Conservation (phyloP, 768 basidiomycete species). For the Mycena vitilis region DNA sequence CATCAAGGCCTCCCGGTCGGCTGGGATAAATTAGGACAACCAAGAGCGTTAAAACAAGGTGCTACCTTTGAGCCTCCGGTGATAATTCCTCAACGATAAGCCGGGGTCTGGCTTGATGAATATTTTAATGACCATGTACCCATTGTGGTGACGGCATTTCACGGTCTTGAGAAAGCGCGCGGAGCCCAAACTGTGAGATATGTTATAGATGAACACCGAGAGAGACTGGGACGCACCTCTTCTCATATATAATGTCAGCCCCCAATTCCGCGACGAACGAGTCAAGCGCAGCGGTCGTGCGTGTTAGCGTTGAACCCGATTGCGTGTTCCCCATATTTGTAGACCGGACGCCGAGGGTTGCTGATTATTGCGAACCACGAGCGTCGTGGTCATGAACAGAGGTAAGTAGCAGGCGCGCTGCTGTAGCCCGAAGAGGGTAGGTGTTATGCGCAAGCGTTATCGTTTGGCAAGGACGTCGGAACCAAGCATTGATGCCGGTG, state of each 20-base stretch:
- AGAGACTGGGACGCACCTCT: constrained; percentile 67
- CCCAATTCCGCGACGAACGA: constrained; percentile 92
- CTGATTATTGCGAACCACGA: not conserved
- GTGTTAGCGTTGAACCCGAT: constrained; percentile 75
- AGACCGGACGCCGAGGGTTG: not conserved
- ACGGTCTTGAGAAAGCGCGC: constrained; percentile 88
- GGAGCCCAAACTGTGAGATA: constrained; percentile 65
- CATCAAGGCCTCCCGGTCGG: constrained; percentile 83
- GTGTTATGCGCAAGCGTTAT: not conserved
- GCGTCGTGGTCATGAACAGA: constrained; percentile 18
- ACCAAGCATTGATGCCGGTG: not conserved
- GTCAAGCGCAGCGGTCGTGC: constrained; percentile 85
- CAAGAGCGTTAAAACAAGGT: constrained; percentile 26
- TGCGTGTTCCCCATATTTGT: constrained; percentile 80
- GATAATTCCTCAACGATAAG: constrained; percentile 78
- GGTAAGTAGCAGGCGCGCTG: constrained; percentile 8
- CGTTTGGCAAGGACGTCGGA: not conserved
- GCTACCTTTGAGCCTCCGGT: constrained; percentile 81
- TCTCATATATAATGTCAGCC: constrained; percentile 89
- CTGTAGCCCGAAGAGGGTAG: not conserved
- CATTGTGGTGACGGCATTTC: constrained; percentile 85
- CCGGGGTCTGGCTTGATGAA: constrained; percentile 95
- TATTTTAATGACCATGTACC: constrained; percentile 91
- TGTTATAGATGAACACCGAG: not conserved
- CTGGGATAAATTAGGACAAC: constrained; percentile 52